Conservation (phyloP, 129 eudicot genomes). For the Flaveria linearis region DNA sequence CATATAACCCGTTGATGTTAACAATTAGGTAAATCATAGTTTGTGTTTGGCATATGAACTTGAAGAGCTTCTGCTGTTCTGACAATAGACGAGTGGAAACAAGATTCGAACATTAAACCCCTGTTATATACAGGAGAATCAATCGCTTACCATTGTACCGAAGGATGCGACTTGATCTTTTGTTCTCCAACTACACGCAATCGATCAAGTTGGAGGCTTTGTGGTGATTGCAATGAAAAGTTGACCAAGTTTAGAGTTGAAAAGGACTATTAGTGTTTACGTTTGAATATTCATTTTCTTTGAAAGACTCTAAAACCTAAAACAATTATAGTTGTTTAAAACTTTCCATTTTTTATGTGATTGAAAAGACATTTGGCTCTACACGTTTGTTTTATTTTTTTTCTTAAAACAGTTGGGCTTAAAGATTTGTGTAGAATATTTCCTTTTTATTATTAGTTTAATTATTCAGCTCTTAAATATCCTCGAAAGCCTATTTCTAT, state of each 20-base stretch:
- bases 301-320: conserved; percentile 26
- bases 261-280: conserved; percentile 22
- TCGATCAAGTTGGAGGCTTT: conserved; percentile 7
- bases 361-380: conserved; percentile 37
- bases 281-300: conserved; percentile 32
- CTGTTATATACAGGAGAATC: no score
- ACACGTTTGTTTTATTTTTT: conserved; percentile 2
- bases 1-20: no score
- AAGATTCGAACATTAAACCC: no score
- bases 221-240: conserved; percentile 26
- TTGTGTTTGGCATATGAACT: no score
- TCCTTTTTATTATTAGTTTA: background rate
- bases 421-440: background rate
- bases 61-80: no score
- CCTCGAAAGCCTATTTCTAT: background rate
- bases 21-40: no score
- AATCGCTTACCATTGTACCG: no score
- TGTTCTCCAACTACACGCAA: background rate
- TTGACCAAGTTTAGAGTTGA: conserved; percentile 30
- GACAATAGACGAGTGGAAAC: no score
- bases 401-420: background rate
- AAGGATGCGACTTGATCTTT: no score
- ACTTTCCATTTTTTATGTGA: background rate
- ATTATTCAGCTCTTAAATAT: conserved; percentile 2
- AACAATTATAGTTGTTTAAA: background rate